Evolutionary conservation across 2,329 filamentous ascomycete genomes (phyloP), one percentile per base, ranked within the genome.

Genomic region (Lasiodiplodia theobromae): DNA sequence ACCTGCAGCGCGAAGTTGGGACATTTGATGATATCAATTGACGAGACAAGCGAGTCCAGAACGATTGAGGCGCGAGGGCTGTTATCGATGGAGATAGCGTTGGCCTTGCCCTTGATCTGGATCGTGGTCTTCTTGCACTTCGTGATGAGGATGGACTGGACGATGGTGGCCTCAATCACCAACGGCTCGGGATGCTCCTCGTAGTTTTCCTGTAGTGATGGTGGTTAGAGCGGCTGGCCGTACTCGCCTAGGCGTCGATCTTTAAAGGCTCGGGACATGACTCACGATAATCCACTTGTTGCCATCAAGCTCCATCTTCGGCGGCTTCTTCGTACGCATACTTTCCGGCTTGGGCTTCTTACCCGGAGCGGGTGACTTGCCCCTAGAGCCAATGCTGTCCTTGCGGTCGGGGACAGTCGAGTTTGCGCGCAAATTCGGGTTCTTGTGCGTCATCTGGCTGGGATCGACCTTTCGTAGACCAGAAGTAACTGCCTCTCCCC

Each of bases 371-470:
- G 94, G 94, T 71, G 92, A 96, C 86, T 96, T 97, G 68, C 87
- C 89, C 60, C 92, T 87, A 28, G 86, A 85, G 14, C 82, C 79
- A 51, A 84, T 83, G 69, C 85, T 86, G 25, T 84, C 82, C 66
- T 85, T 86, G 68, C 86, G 82, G 68, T 85, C 85, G 1, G 92
- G 86, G 3, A 95, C 92, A 2, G 88, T 86, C 14, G 92, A 91
- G 70, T 85, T 85, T 28, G 92, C 87, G 71, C 96, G 90, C 69
- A 99, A 85, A 11, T 90, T 88, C 16, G 96, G 96, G 81, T 99
- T 99, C 85, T 98, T 98, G 83, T 99, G 96, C 70, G 96, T 99
- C 95, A 97, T 97, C 80, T 98, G 87, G 66, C 92, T 96, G 77
- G 91, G 91, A 82, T 97, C 95, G 62, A 99, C 96, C 84, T 97